Percentiles rank a stretch among this genome's conserved stretches.
Conservation (phyloP, 177 flowering plant species). For the Vitis hybrid region DNA sequence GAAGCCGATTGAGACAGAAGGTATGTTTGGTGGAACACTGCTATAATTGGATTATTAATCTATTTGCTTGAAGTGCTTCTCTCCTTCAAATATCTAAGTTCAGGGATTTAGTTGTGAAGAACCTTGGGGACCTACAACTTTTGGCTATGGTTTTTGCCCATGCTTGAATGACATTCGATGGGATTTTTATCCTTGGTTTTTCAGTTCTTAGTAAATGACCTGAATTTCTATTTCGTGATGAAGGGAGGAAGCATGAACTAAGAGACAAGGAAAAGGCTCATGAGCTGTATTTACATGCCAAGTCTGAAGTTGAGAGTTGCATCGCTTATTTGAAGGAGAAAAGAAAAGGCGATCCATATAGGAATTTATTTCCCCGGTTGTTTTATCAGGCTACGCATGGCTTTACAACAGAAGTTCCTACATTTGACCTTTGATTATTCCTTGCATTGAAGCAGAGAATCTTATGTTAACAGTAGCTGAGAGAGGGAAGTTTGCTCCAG, state of each 20-base stretch:
- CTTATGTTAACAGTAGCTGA: no score
- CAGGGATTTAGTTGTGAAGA: no score
- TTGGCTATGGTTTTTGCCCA: no score
- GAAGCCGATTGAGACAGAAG: constrained; percentile 75
- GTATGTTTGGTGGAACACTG: constrained; percentile 25
- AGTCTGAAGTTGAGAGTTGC: constrained; percentile 59
- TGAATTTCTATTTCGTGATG: neutral
- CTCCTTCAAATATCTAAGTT: no score
- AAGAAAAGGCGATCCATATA: constrained; percentile 64
- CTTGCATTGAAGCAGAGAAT: no score
- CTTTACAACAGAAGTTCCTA: constrained; percentile 47
- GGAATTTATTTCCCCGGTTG: constrained; percentile 48
- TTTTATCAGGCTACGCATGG: constrained; percentile 56
- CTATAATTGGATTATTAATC: neutral
- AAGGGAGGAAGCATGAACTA: constrained; percentile 42
- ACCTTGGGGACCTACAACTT: no score
- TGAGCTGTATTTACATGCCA: constrained; percentile 53
- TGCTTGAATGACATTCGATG: no score
- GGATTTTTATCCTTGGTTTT: no score
- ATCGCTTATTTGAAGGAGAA: constrained; percentile 61
- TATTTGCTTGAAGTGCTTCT: no score
- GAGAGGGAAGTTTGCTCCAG: no score
- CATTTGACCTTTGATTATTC: constrained; percentile 46
- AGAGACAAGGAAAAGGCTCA: constrained; percentile 51
- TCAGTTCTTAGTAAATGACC: neutral